Evolutionary conservation across 108 stramenopile species (phyloP).

Genomic region (Thalassiosira profunda): DNA sequence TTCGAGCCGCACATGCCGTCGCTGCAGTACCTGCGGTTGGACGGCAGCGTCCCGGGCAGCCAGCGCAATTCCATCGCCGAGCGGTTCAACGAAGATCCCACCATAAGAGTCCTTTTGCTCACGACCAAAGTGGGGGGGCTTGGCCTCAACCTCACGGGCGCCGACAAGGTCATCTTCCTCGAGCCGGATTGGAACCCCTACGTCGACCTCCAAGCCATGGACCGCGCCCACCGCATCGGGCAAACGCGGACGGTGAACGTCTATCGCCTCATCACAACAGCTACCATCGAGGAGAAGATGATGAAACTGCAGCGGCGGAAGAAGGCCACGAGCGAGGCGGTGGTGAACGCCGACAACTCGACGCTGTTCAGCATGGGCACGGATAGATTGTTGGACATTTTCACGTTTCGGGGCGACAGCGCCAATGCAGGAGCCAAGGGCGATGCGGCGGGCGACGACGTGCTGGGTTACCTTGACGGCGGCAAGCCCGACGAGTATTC

Average conservation of each 20-base stretch:
- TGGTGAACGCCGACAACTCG: conserved; percentile 89
- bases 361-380: conserved; percentile 92
- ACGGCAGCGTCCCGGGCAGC: conserved; percentile 72
- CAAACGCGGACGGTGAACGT: conserved; percentile 89
- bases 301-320: conserved; percentile 79
- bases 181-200: conserved; percentile 90
- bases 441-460: conserved; percentile 1
- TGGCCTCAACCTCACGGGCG: conserved; percentile 88
- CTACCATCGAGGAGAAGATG: conserved; percentile 94
- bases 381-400: conserved; percentile 87
- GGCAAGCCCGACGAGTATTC: conserved; percentile 21
- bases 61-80: conserved; percentile 73
- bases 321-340: conserved; percentile 76
- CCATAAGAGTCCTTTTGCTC: conserved; percentile 73
- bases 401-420: conserved; percentile 49
- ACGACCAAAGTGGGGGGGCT: conserved; percentile 87
- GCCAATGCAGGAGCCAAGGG: not conserved
- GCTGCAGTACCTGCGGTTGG: conserved; percentile 73
- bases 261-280: conserved; percentile 88
- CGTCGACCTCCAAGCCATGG: conserved; percentile 80
- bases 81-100: conserved; percentile 70
- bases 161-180: conserved; percentile 85
- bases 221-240: conserved; percentile 80
- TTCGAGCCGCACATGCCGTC: conserved; percentile 75
- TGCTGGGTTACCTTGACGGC: conserved; percentile 44